These are phyloP conservation scores for Collybia sordida DNA, from an alignment of 768 basidiomycete species.

Conservation along the genomic window DNA sequence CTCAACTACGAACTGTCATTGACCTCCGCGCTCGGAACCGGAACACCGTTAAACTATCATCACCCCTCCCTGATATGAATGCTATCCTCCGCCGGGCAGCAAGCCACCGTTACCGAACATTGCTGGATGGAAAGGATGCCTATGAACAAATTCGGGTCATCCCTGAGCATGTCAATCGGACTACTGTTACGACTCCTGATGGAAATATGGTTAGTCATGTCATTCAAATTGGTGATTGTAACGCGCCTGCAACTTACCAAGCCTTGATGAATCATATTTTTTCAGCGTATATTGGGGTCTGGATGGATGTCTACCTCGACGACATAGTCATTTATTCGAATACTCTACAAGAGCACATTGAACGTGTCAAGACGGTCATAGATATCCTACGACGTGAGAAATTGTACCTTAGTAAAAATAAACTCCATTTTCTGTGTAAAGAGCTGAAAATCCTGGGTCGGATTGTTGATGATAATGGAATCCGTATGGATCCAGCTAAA, in stretches of 20 bases:
- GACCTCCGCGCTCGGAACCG: slow-evolving; percentile 33
- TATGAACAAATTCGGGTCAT: slow-evolving; percentile 35
- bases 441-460: slow-evolving; percentile 28
- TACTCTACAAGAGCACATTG: slow-evolving; percentile 26
- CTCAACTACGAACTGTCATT: slow-evolving; percentile 30
- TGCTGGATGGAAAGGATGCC: slow-evolving; percentile 32
- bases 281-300: slow-evolving; percentile 19
- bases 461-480: slow-evolving; percentile 18
- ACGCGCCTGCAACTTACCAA: slow-evolving; percentile 33
- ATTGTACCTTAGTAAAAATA: slow-evolving; percentile 25
- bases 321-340: slow-evolving; percentile 33
- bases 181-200: slow-evolving; percentile 35
- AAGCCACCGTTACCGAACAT: slow-evolving; percentile 20
- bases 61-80: no score
- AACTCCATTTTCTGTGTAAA: slow-evolving; percentile 18
- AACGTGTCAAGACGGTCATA: slow-evolving; percentile 22
- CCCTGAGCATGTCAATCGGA: slow-evolving; percentile 24
- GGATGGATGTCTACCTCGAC: background rate
- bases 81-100: slow-evolving; percentile 18
- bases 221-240: slow-evolving; percentile 23
- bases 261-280: slow-evolving; percentile 36
- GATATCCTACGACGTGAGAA: slow-evolving; percentile 15
- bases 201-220: slow-evolving; percentile 44
- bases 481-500: slow-evolving; percentile 34
- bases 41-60: slow-evolving; percentile 29